A percentile compares a stretch with the other conserved stretches of the same genome.
phyloP scores from a whole-genome alignment of 169 alveolate species.

The Pseudocohnilembus persalinus region DNA sequence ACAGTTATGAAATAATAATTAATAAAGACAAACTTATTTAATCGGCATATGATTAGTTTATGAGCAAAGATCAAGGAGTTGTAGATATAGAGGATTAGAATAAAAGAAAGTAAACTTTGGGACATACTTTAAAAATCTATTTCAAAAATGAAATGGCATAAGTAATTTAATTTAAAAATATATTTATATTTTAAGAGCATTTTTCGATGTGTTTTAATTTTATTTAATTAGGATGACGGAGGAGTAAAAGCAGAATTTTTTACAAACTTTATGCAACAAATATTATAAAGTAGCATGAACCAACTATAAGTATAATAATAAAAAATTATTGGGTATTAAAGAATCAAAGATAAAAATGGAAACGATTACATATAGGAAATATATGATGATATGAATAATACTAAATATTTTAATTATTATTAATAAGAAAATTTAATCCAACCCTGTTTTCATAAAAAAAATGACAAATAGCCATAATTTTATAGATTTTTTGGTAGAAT shows the following conservation, averaged over 20 bases:
- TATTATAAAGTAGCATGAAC: too few relatives aligned
- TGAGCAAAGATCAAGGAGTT: background rate
- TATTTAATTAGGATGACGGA: background rate
- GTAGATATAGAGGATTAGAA: background rate
- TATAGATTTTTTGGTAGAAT: background rate
- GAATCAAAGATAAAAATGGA: too few relatives aligned
- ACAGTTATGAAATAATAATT: too few relatives aligned
- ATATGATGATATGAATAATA: background rate
- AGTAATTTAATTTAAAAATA: background rate
- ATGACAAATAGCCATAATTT: background rate
- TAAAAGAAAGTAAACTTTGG: background rate
- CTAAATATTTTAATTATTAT: too few relatives aligned
- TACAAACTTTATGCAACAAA: background rate
- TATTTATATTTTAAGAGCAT: too few relatives aligned
- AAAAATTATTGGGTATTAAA: too few relatives aligned
- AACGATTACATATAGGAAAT: background rate
- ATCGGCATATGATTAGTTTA: background rate
- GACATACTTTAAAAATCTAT: background rate
- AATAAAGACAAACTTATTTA: too few relatives aligned
- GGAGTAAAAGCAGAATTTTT: background rate
- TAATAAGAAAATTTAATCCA: too few relatives aligned
- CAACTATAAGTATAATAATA: too few relatives aligned
- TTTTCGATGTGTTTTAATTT: too few relatives aligned
- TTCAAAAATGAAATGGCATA: background rate
- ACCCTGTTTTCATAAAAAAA: background rate